Base-by-base conservation (phyloP, 106 monocot species). In the Dactylorhiza incarnata region DNA sequence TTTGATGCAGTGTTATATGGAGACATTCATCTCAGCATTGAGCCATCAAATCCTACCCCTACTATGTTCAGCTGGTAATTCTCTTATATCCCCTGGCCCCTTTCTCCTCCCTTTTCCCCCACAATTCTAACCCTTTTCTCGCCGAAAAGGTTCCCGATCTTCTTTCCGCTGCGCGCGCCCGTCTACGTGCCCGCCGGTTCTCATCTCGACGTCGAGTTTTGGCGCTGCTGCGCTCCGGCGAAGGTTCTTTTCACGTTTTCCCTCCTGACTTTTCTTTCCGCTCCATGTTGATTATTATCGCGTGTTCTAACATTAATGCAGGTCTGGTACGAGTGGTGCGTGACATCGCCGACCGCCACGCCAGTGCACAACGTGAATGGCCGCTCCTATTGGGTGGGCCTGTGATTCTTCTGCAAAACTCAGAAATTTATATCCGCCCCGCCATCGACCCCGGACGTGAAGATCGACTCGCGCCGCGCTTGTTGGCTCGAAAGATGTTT, bases 11-110 rank as follows among this genome's bases (percentile, higher is more conserved):
- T 73, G 0, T 74, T 96, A 17, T 96, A 96, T 72, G 86, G 86
- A 67, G 95, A 96, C 78, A 90, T 96, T 54, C 93, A 96, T 87
- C 93, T 96, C 22, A 89, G 95, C 20, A 96, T 96, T 16, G 93
- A 91, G 68, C 95, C 95, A 77, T 84, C 84, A 23, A 93, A 54
- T 37, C 85, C 95, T 55, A 96, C 95, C 48, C 90, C 93, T 55
- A 87, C 90, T 66, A 93, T 96, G 95, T 96, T 96, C 78, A 96
- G 96, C 81, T 96, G 93, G 96, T 96, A 90, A 17, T 49, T 10
- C 58, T 73, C 51, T 12, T 51, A 4, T 5, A 49, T 76, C 55
- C 72, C 19, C 3, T 79, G 1, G 5, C 6, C 49, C 0, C 26
- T 26, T 50, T 20, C 45, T 71, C 4, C 0, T n/a, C 45, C 6